Evolutionary conservation across 768 basidiomycete genomes (phyloP), one percentile per base, ranked within the genome.

Genomic region (Boletellus emodensis): DNA sequence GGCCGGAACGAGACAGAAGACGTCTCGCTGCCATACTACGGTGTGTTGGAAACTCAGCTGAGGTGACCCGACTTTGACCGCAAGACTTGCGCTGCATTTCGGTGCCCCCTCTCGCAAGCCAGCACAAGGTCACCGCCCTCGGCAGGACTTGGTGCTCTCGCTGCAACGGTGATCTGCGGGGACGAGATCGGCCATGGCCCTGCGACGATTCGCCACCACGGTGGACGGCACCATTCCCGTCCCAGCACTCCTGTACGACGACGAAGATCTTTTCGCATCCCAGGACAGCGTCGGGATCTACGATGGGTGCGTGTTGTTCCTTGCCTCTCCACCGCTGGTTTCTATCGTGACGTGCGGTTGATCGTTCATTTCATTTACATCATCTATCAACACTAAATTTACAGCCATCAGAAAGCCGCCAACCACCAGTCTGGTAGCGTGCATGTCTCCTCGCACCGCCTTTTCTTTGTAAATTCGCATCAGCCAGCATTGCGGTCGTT

Each of bases 241-340:
- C 14, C 75, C 75, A 20, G 90, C 89, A 1, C 72, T 90, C 14
- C 74, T 94, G 0, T 93, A 90, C 61, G 75, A 80, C 13, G 90
- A 93, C 49, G 95, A 98, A 69, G 81, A 82, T 40, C 72, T 89
- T 28, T 70, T 89, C 2, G 75, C 81, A 7, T 80, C 77, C 40
- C 90, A 92, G 62, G 87, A 91, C 40, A 73, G 72, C 44, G 85
- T 97, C 6, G 94, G 94, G 1, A 84, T 98, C 48, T 98, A 98
- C 61, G 85, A 94, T 57, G 92, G 91, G 94, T 94, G 66, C 54
- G 85, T 71, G 26, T 35, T 51, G 28, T 58, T 36, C 50, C 14
- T 36, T 39, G 40, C 22, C 46, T 41, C 24, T 36, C 24, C 33
- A 33, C 36, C 37, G 45, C 35, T 33, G 52, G 35, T 57, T 54